Conservation (phyloP, 2,329 filamentous ascomycete species). For the Diaporthe sp. region DNA sequence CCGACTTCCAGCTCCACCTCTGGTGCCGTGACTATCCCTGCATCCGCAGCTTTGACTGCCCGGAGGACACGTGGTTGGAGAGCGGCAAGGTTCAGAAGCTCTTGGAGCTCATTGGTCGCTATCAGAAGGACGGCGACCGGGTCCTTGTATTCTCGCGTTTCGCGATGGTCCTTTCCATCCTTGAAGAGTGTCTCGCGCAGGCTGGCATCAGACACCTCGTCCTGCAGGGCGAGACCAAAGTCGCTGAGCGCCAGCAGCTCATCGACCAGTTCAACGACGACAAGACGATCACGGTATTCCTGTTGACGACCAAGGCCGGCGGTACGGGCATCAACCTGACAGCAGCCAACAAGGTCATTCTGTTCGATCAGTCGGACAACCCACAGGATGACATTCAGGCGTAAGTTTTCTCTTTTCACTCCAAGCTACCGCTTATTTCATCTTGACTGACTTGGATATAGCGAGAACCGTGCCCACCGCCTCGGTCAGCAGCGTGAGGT, state of each 20-base stretch:
- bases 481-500: conserved; percentile 93
- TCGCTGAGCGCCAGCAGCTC: conserved; percentile 85
- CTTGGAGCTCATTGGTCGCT: conserved; percentile 78
- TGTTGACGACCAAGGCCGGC: conserved; percentile 92
- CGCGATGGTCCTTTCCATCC: conserved; percentile 89
- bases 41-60: conserved; percentile 66
- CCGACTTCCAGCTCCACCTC: conserved; percentile 75
- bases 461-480: conserved; percentile 95
- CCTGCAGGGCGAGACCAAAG: conserved; percentile 87
- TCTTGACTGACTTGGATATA: conserved; percentile 49
- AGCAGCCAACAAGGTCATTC: conserved; percentile 95
- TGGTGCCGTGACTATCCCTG: conserved; percentile 74
- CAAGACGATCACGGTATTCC: conserved; percentile 84
- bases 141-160: conserved; percentile 95
- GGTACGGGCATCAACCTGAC: conserved; percentile 98
- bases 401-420: background rate
- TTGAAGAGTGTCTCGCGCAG: conserved; percentile 83
- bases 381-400: conserved; percentile 95
- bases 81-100: conserved; percentile 90
- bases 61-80: conserved; percentile 66
- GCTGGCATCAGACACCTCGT: conserved; percentile 82
- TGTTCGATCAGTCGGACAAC: conserved; percentile 98
- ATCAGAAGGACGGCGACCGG: conserved; percentile 85
- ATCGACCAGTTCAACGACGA: conserved; percentile 89
- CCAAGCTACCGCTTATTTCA: background rate